Evolutionary conservation across 192 early-diverging fungal genomes (phyloP), one percentile per base, ranked within the genome.

Genomic region (Lobosporangium transversale): DNA sequence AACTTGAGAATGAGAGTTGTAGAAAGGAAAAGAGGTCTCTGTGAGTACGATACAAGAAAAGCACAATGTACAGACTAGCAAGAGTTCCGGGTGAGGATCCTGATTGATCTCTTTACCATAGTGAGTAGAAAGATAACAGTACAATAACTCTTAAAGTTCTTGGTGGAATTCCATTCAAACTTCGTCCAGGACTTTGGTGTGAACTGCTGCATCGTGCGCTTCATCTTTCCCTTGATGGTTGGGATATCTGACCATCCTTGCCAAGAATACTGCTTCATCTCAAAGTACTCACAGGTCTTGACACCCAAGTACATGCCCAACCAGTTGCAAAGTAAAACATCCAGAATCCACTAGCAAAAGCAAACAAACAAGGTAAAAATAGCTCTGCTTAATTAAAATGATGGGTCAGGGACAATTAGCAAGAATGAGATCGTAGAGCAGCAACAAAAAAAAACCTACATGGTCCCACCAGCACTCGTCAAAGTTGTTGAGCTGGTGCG

Each of bases 391-490:
- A n/a, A n/a, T n/a, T n/a, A n/a, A n/a, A n/a, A n/a, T n/a, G n/a
- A n/a, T n/a, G n/a, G n/a, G n/a, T n/a, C n/a, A n/a, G n/a, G n/a
- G n/a, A n/a, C n/a, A n/a, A n/a, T n/a, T n/a, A n/a, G n/a, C n/a
- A n/a, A n/a, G n/a, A n/a, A n/a, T n/a, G n/a, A n/a, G n/a, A n/a
- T n/a, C n/a, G n/a, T n/a, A n/a, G n/a, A n/a, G n/a, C n/a, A n/a
- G n/a, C n/a, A n/a, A n/a, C n/a, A n/a, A n/a, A n/a, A n/a, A 23
- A 9, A 11, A 14, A 78, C 89, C 67, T 85, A 92, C 91, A 80
- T 98, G 95, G 85, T 98, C 95, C 95, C 95, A 98, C 95, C 95
- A 98, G 78, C 97, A 98, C 85, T 98, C 97, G 57, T 93, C 92
- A 85, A 98, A 98, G 80, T 98, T 98, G 53, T 93, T 92, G 70